Base-by-base conservation (phyloP, 2,329 filamentous ascomycete species). In the Monosporascus sp. region DNA sequence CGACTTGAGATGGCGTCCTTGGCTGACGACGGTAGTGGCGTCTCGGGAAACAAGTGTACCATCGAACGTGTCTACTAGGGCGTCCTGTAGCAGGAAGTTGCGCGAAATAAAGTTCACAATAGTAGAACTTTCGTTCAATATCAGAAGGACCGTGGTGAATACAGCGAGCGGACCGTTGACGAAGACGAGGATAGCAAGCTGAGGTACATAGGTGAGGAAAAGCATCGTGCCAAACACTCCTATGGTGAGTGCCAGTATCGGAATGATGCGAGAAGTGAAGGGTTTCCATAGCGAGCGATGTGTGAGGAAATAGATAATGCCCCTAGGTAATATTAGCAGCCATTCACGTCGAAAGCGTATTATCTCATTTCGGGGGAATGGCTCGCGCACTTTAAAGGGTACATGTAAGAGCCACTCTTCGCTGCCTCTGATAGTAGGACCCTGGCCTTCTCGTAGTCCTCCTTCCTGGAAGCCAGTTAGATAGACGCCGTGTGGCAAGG, bases 61-160 rank as follows among this genome's bases (percentile, higher is more conserved):
- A 66, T 97, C 93, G 68, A 97, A 97, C 0, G 89, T 93, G 68
- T 97, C 91, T 26, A 94, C 77, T 37, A 97, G 77, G 0, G 90
- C 88, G 57, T 95, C 90, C 59, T 89, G 85, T 45, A 96, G 81
- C 38, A 96, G 72, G 67, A 91, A 93, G 43, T 81, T 86, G 62
- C 86, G 84, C 8, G 83, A 79, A 17, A 85, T 60, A 37, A 80
- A 64, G 58, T 77, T 81, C 59, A 82, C 76, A 52, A 86, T 75
- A 15, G 80, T 77, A 2, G 82, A 78, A 62, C 80, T 84, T 68
- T 86, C 82, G 58, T 75, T 82, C 44, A 86, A 74, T 3, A 90
- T 82, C 20, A 92, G 78, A 8, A 91, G 72, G 2, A 86, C 76
- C 0, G 89, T 88, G 1, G 86, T 86, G 55, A 91, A 72, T n/a